Evolutionary conservation across 192 early-diverging fungal genomes (phyloP).

Genomic region (Gaertneriomyces semiglobifer): DNA sequence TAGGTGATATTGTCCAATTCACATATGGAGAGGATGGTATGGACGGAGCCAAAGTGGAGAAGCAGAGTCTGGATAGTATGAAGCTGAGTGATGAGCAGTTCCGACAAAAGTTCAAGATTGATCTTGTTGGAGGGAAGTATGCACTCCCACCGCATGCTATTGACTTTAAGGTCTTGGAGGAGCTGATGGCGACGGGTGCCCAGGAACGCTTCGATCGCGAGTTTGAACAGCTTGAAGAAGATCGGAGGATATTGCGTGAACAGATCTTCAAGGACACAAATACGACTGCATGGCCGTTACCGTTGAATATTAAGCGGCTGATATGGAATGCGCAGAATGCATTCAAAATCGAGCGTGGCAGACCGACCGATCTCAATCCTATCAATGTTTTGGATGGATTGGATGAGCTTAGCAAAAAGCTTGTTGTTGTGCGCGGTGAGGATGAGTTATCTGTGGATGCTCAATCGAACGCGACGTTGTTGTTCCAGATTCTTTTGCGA

Average conservation of each 20-base stretch:
- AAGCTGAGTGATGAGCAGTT: constrained; percentile 67
- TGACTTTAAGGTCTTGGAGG: constrained; percentile 68
- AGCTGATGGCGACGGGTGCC: constrained; percentile 68
- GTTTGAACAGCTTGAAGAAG: constrained; percentile 70
- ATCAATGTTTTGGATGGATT: constrained; percentile 73
- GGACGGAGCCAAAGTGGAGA: constrained; percentile 88
- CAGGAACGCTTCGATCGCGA: constrained; percentile 77
- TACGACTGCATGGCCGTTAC: constrained; percentile 77
- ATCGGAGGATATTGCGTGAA: constrained; percentile 70
- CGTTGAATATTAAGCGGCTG: constrained; percentile 83
- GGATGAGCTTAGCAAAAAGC: constrained; percentile 62
- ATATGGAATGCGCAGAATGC: constrained; percentile 88
- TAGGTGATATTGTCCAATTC: constrained; percentile 93
- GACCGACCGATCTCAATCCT: constrained; percentile 85
- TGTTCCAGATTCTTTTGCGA: constrained; percentile 84
- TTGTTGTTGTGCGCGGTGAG: constrained; percentile 84
- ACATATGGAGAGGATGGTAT: constrained; percentile 98
- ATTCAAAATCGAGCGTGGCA: constrained; percentile 77
- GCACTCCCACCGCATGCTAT: constrained; percentile 69
- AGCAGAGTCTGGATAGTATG: constrained; percentile 72
- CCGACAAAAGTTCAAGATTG: constrained; percentile 75
- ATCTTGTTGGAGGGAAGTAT: constrained; percentile 51
- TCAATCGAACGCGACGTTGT: constrained; percentile 87
- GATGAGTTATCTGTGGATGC: constrained; percentile 83
- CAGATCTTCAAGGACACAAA: constrained; percentile 71